Conservation (phyloP, 257 asterid genomes). For the Nicotiana paniculata region DNA sequence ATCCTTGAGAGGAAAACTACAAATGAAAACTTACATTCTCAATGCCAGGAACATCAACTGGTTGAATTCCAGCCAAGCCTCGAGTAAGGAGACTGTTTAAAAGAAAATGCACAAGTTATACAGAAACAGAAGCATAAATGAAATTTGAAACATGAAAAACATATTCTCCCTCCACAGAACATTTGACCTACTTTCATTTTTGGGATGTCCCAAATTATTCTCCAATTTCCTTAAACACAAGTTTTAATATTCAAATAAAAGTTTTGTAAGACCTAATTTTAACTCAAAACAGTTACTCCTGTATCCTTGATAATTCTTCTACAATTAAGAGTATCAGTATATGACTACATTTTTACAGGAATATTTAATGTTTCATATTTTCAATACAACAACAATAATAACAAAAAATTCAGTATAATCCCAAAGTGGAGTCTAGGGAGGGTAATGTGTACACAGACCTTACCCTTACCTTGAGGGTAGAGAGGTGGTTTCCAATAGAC, state of each 20-base stretch:
- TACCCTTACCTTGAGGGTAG: no score
- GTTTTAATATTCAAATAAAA: neutral
- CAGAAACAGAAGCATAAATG: neutral
- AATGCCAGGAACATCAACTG: constrained; percentile 74
- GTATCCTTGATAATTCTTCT: neutral
- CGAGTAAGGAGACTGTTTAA: constrained; percentile 81
- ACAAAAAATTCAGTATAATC: no score
- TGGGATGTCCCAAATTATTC: neutral
- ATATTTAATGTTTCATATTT: neutral
- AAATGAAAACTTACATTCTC: constrained; percentile 52
- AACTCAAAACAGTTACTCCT: neutral
- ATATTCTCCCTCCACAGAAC: neutral
- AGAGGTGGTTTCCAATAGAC: no score
- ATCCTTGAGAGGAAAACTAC: neutral
- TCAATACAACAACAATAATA: neutral
- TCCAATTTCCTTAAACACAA: neutral
- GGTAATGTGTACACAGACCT: no score
- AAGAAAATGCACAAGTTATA: constrained; percentile 4
- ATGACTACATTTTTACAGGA: neutral
- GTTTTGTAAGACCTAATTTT: neutral
- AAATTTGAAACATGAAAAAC: neutral
- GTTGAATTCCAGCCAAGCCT: constrained; percentile 97
- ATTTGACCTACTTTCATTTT: neutral
- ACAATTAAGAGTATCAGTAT: neutral
- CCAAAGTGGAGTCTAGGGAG: no score